Evolutionary conservation across 2,329 filamentous ascomycete species (phyloP).

Genomic region (Penicillium fuscoglaucum): DNA sequence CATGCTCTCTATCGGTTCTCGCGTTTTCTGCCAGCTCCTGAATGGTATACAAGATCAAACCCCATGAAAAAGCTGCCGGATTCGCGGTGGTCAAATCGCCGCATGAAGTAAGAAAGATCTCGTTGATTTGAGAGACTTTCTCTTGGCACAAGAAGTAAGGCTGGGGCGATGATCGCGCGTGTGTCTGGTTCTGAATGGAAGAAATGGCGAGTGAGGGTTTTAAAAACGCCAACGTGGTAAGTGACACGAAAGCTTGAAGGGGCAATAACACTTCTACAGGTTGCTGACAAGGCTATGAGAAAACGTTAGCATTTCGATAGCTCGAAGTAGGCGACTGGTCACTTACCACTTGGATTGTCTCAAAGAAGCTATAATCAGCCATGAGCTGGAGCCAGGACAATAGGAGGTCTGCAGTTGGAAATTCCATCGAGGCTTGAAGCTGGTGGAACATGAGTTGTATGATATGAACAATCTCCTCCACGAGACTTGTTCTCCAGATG

Average conservation of each 20-base stretch:
- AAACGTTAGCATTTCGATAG: constrained; percentile 15
- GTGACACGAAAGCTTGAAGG: constrained; percentile 67
- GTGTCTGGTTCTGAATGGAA: constrained; percentile 44
- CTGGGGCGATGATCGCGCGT: constrained; percentile 27
- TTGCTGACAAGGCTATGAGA: constrained; percentile 39
- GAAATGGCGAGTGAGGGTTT: constrained; percentile 64
- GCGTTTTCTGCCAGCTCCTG: constrained; percentile 55
- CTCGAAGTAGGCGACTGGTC: constrained; percentile 11
- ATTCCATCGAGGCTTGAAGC: constrained; percentile 59
- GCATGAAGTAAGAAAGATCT: constrained; percentile 63
- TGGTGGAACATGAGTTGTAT: constrained; percentile 73
- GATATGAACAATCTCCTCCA: constrained; percentile 72
- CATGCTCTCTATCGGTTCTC: constrained; percentile 6
- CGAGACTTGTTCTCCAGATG: constrained; percentile 62
- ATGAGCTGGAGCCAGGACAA: constrained; percentile 75
- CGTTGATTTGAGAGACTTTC: constrained; percentile 71
- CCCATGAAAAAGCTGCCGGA: constrained; percentile 79
- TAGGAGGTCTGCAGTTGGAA: constrained; percentile 61
- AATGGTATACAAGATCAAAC: constrained; percentile 70
- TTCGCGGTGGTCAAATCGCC: constrained; percentile 62
- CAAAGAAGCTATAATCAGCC: constrained; percentile 67
- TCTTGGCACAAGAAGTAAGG: constrained; percentile 69
- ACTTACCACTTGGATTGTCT: constrained; percentile 60
- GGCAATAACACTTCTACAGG: constrained; percentile 50
- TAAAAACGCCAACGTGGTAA: constrained; percentile 71